Conservation (phyloP, 1,139 yeast genomes). For the Suhomyces ambrosiae region DNA sequence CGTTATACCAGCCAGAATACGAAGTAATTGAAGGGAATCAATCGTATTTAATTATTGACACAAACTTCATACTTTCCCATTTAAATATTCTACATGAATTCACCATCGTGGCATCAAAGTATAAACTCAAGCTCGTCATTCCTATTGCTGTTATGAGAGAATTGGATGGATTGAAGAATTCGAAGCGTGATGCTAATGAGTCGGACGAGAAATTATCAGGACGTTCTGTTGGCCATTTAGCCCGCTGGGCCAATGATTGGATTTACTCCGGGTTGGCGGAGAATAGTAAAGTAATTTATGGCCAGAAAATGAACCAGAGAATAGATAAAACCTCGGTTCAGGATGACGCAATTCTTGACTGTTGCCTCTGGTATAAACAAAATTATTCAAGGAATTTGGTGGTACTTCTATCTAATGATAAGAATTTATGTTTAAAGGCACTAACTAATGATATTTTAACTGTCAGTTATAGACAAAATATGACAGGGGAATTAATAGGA, state of each 20-base stretch:
- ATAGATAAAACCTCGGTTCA: slow-evolving; percentile 46
- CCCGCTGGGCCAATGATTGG: slow-evolving; percentile 82
- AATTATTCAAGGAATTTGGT: slow-evolving; percentile 48
- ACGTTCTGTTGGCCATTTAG: slow-evolving; percentile 53
- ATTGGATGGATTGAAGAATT: slow-evolving; percentile 73
- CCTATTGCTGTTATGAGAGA: slow-evolving; percentile 75
- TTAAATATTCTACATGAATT: slow-evolving; percentile 56
- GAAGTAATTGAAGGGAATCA: slow-evolving; percentile 23
- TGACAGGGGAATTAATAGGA: slow-evolving; percentile 66
- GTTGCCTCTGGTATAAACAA: slow-evolving; percentile 66
- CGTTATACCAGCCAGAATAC: slow-evolving; percentile 1
- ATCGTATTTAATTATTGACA: slow-evolving; percentile 65
- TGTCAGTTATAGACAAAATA: slow-evolving; percentile 58
- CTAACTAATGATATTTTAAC: slow-evolving; percentile 67
- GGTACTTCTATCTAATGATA: slow-evolving; percentile 76
- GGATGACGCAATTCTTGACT: slow-evolving; percentile 86
- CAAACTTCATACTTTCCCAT: slow-evolving; percentile 75
- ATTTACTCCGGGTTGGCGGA: slow-evolving; percentile 63
- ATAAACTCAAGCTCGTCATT: slow-evolving; percentile 55
- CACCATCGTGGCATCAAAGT: slow-evolving; percentile 37
- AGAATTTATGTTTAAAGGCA: slow-evolving; percentile 79
- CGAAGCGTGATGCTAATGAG: slow-evolving; percentile 20
- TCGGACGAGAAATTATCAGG: slow-evolving; percentile 21
- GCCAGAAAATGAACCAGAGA: slow-evolving; percentile 63
- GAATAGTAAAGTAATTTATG: slow-evolving; percentile 52